Conservation (phyloP, 257 asterid species). For the Cinchona pubescens region DNA sequence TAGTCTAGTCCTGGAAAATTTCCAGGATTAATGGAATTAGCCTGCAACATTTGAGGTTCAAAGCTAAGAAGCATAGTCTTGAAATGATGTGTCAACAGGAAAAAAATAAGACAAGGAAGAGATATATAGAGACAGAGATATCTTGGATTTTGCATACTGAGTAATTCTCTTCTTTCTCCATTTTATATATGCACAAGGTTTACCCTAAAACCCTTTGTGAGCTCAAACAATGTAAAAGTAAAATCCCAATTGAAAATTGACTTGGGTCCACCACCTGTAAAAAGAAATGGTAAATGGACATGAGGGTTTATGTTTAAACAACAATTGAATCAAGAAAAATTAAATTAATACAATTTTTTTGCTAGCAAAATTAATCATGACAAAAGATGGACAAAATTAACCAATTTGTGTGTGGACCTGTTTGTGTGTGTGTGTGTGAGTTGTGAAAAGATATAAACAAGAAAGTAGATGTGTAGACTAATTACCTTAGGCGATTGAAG, state of each 20-base stretch:
- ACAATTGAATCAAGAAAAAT: conserved; percentile 14
- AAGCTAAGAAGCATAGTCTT: conserved; percentile 36
- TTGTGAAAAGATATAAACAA: not conserved
- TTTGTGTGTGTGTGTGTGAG: not conserved
- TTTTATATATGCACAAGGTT: conserved; percentile 24
- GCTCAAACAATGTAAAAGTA: conserved; percentile 29
- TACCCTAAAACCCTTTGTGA: conserved; percentile 29
- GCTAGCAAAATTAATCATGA: not conserved
- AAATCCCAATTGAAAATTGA: conserved; percentile 13
- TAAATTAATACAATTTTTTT: not conserved
- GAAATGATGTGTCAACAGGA: conserved; percentile 14
- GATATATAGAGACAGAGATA: conserved; percentile 4
- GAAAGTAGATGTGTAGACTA: not conserved
- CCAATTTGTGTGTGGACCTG: no score
- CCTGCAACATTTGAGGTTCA: conserved; percentile 46
- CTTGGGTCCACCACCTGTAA: conserved; percentile 47
- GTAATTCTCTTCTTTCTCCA: conserved; percentile 68
- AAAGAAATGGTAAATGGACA: conserved; percentile 9
- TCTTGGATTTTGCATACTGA: conserved; percentile 40
- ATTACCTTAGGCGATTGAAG: not conserved
- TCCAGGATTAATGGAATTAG: conserved; percentile 29
- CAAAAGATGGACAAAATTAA: conserved; percentile 4
- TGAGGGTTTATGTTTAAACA: conserved; percentile 3
- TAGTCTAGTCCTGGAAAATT: conserved; percentile 38
- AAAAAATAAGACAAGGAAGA: conserved; percentile 12